Evolutionary conservation across 1,139 yeast genomes (phyloP), one percentile per base, ranked within the genome.

Genomic region (Nakaseomyces sp.): DNA sequence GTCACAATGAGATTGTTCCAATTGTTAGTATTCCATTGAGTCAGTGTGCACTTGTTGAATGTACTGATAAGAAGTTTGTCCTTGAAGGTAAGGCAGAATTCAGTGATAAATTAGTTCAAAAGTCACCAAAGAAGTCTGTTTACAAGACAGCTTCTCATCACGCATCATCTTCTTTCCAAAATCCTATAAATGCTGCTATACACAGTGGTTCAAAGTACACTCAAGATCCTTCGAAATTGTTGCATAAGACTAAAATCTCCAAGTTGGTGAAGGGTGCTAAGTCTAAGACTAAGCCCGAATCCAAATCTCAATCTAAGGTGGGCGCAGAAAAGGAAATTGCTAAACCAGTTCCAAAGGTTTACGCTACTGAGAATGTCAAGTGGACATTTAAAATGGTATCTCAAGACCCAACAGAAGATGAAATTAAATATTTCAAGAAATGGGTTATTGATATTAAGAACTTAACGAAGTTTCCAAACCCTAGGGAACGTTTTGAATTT

Each of bases 361-460:
- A 41, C 48, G 40, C 24, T 48, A 47, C 28, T 75, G 47, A 48
- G 36, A 46, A 50, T 5, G 56, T 54, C 5, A 52, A 48, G 19
- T 59, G 64, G 61, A 49, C 53, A 1, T 61, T 63, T 41, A 59
- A 54, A 31, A 45, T 52, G 5, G 50, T 49, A 6, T 40, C 54
- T 9, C 48, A 52, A 16, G 49, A 22, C 50, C 59, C 56, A 44
- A 61, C 57, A 45, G 71, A 60, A 46, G 66, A 50, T 37, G 61
- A 63, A 15, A 57, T 53, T 9, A 64, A 58, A 26, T 66, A 67
- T 33, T 65, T 71, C 38, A 60, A 60, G 31, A 69, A 68, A 53
- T 74, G 79, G 79, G 57, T 67, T 8, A 63, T 64, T 39, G 74
- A 73, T 50, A 50, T 74, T 32, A 64, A 66, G 37, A 70, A 69